A percentile compares a stretch with the other conserved stretches of the same genome.
These are phyloP conservation scores for Daucus carota DNA, from an alignment of 129 eudicot genomes.

Conservation along the genomic window DNA sequence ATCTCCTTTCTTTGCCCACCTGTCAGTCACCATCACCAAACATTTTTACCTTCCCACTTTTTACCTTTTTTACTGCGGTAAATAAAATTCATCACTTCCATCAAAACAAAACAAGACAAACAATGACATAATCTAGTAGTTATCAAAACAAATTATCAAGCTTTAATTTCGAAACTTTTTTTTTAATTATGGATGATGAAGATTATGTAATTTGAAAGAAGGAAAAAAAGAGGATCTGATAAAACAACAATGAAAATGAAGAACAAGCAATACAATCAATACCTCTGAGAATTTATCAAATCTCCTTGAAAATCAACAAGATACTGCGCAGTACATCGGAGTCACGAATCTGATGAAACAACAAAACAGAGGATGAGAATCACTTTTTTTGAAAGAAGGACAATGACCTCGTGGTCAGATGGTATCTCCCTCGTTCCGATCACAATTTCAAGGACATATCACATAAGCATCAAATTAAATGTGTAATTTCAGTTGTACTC, in stretches of 20 bases:
- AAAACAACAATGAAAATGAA: no score
- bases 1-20: slow-evolving; percentile 5
- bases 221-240: not conserved
- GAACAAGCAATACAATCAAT: not conserved
- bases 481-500: not conserved
- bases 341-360: not conserved
- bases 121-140: not conserved
- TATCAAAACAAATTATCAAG: no score
- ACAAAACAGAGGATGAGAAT: not conserved
- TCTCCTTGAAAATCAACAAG: not conserved
- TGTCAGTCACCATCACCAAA: slow-evolving; percentile 6
- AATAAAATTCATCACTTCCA: not conserved
- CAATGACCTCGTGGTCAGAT: no score
- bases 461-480: not conserved
- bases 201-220: not conserved
- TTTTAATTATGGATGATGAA: no score
- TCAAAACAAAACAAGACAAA: not conserved
- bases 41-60: not conserved
- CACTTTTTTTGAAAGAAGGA: no score
- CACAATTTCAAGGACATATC: no score
- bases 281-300: not conserved
- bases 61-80: not conserved
- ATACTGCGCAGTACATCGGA: not conserved
- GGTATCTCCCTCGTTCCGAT: no score
- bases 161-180: no score